Percentiles rank a stretch among this genome's conserved stretches.
These are phyloP conservation scores for Salvia sclarea DNA, from an alignment of 305 asterid species.

Conservation along the genomic window DNA sequence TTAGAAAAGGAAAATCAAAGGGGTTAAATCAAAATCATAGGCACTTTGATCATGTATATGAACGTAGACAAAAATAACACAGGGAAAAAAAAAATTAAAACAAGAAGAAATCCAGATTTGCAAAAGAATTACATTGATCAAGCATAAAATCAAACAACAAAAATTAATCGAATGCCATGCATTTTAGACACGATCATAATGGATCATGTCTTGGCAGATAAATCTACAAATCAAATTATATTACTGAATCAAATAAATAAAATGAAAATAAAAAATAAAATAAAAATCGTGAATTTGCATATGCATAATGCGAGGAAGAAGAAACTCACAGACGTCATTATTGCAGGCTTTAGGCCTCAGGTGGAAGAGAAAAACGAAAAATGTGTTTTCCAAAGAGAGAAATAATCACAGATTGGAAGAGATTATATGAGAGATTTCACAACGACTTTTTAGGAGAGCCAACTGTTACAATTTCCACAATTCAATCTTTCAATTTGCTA, in stretches of 20 bases:
- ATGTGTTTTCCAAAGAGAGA: conserved; percentile 20
- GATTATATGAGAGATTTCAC: conserved; percentile 32
- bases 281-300: too few relatives aligned
- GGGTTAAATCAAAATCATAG: too few relatives aligned
- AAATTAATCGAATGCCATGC: background rate
- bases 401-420: conserved; percentile 23
- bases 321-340: conserved; percentile 63
- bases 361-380: conserved; percentile 31
- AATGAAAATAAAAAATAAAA: too few relatives aligned
- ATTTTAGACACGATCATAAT: background rate
- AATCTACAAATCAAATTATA: background rate
- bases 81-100: too few relatives aligned
- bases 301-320: background rate
- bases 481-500: background rate
- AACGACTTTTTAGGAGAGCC: conserved; percentile 42
- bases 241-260: background rate
- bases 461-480: conserved; percentile 14
- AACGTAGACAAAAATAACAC: too few relatives aligned
- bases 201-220: background rate
- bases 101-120: background rate
- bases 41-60: background rate
- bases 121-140: background rate
- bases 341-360: conserved; percentile 32
- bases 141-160: background rate
- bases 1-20: background rate